These are phyloP conservation scores for Huntiella savannae DNA, from an alignment of 2,329 filamentous ascomycete species.

Conservation along the genomic window DNA sequence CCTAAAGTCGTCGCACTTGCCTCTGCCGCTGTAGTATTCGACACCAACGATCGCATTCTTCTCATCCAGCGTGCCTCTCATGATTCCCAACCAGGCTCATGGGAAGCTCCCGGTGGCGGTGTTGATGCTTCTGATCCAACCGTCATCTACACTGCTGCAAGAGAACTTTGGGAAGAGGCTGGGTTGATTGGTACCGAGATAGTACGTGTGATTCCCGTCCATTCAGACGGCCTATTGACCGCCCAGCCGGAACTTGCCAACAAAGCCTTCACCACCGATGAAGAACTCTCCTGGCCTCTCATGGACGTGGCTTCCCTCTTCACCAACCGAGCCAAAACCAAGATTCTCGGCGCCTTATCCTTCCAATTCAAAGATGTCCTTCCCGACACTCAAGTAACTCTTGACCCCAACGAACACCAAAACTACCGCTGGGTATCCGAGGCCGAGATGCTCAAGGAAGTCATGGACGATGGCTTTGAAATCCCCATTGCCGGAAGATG, in stretches of 20 bases:
- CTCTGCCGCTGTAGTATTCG: conserved; percentile 20
- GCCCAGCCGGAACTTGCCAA: conserved; percentile 2
- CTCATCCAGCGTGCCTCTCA: conserved; percentile 27
- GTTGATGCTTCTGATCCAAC: conserved; percentile 23
- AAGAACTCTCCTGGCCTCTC: conserved; percentile 2
- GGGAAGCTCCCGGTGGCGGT: conserved; percentile 32
- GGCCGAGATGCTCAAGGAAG: conserved; percentile 19
- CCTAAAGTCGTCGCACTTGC: conserved; percentile 16
- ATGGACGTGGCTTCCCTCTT: conserved; percentile 14
- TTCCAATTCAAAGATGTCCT: conserved; percentile 21
- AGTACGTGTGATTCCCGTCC: conserved; percentile 16
- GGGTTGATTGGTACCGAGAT: conserved; percentile 20
- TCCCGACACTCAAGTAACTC: conserved; percentile 15
- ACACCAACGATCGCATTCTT: conserved; percentile 20
- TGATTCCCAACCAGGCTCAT: conserved; percentile 26
- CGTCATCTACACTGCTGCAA: conserved; percentile 24
- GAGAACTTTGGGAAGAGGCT: conserved; percentile 30
- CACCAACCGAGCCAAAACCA: conserved; percentile 18
- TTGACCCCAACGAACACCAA: conserved; percentile 25
- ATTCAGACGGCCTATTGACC: conserved; percentile 11
- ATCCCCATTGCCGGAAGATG: conserved; percentile 17
- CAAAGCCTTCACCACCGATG: conserved; percentile 1
- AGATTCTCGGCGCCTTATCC: conserved; percentile 17
- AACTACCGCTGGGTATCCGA: conserved; percentile 22
- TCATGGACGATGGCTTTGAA: conserved; percentile 15